Percentiles rank a stretch among this genome's conserved stretches.
These are phyloP conservation scores for Bassia scoparia DNA, from an alignment of 148 eudicot species.

Conservation along the genomic window DNA sequence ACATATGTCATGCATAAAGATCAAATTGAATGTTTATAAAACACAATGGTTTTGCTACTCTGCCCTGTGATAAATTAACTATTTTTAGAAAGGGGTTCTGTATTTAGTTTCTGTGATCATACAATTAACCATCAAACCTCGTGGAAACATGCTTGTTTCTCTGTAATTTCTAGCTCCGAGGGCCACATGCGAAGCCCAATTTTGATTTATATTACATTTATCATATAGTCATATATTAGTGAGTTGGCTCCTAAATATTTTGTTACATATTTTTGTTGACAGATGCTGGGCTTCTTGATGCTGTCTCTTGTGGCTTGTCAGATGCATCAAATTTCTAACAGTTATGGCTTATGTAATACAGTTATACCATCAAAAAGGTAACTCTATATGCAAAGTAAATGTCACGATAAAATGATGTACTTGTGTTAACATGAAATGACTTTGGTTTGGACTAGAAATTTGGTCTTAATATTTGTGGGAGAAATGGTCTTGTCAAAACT, in stretches of 20 bases:
- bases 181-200: not conserved
- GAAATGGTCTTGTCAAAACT: too few species aligned
- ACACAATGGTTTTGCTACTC: not conserved
- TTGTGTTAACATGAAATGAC: too few species aligned
- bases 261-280: conserved; percentile 22
- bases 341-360: conserved; percentile 97
- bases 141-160: not conserved
- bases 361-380: conserved; percentile 81
- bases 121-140: not conserved
- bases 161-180: not conserved
- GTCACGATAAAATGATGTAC: too few species aligned
- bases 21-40: not conserved
- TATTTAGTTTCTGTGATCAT: not conserved
- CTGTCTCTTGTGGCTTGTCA: conserved; percentile 61
- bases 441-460: too few species aligned
- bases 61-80: not conserved
- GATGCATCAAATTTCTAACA: conserved; percentile 67
- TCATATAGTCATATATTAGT: conserved; percentile 8
- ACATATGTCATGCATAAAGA: not conserved
- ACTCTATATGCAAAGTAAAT: conserved; percentile 6
- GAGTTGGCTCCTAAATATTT: conserved; percentile 19
- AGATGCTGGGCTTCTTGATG: conserved; percentile 72
- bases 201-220: conserved; percentile 2
- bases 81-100: not conserved
- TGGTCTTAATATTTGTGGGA: too few species aligned